phyloP scores from a whole-genome alignment of 306 rosid genomes.

The Dryas octopetala region DNA sequence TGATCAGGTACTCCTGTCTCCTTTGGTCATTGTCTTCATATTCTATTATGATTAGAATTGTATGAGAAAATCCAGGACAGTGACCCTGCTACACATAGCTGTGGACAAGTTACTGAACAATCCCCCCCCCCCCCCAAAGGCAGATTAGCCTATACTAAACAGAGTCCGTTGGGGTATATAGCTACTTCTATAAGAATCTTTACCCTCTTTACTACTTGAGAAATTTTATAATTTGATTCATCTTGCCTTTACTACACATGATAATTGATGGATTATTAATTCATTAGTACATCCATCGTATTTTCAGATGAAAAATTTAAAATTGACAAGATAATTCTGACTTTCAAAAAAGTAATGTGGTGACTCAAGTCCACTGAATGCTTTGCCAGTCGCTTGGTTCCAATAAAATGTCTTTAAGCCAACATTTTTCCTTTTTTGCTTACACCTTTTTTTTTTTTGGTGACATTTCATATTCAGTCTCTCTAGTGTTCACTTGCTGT shows the following conservation, averaged over 20 bases:
- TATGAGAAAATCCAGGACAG: background rate
- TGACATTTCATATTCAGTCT: background rate
- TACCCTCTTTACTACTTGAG: background rate
- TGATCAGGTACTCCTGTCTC: constrained; percentile 74
- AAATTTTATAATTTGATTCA: background rate
- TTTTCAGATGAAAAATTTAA: background rate
- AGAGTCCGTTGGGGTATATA: background rate
- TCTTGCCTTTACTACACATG: background rate
- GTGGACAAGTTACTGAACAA: background rate
- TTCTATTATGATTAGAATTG: background rate
- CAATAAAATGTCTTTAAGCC: background rate
- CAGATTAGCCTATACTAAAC: background rate
- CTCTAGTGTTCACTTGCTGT: constrained; percentile 9
- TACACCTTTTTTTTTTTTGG: background rate
- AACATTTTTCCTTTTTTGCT: background rate
- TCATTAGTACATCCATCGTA: background rate
- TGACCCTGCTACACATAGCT: background rate
- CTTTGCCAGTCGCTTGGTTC: background rate
- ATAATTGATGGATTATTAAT: background rate
- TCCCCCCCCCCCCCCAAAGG: background rate
- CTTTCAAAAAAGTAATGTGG: background rate
- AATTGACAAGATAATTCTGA: background rate
- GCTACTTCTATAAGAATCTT: background rate
- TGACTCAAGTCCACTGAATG: background rate
- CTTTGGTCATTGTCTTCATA: constrained; percentile 5